phyloP scores from a whole-genome alignment of 164 flowering plant species.

The Piper longum region DNA sequence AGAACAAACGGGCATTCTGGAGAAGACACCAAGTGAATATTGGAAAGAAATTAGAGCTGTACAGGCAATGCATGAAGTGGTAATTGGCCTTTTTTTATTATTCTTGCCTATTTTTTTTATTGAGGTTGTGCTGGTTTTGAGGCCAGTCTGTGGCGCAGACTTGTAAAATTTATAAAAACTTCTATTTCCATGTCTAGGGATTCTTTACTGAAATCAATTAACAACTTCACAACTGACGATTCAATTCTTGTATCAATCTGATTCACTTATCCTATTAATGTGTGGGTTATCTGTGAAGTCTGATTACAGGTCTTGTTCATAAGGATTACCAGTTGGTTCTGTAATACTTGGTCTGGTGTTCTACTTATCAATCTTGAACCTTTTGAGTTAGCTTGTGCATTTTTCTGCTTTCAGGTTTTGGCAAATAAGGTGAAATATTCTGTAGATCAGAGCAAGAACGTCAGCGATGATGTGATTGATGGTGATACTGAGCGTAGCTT shows the following conservation, averaged over 20 bases:
- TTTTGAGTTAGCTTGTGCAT: background rate
- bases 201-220: too few relatives aligned
- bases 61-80: constrained; percentile 72
- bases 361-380: background rate
- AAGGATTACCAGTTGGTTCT: too few relatives aligned
- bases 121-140: background rate
- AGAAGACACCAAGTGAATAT: constrained; percentile 58
- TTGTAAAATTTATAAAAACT: background rate
- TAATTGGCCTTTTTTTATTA: constrained; percentile 13
- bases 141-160: background rate
- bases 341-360: too few relatives aligned
- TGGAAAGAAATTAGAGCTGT: constrained; percentile 83
- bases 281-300: too few relatives aligned
- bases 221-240: too few relatives aligned
- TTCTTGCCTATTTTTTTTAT: background rate
- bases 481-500: constrained; percentile 15
- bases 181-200: background rate
- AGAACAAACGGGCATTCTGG: constrained; percentile 37
- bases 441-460: constrained; percentile 7
- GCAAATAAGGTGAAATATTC: constrained; percentile 28
- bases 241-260: too few relatives aligned
- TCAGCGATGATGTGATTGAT: constrained; percentile 15
- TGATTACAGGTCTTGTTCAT: too few relatives aligned
- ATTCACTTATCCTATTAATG: too few relatives aligned
- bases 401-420: constrained; percentile 24